These are phyloP conservation scores for Populus hybrid DNA, from an alignment of 441 rosid species.

Conservation along the genomic window DNA sequence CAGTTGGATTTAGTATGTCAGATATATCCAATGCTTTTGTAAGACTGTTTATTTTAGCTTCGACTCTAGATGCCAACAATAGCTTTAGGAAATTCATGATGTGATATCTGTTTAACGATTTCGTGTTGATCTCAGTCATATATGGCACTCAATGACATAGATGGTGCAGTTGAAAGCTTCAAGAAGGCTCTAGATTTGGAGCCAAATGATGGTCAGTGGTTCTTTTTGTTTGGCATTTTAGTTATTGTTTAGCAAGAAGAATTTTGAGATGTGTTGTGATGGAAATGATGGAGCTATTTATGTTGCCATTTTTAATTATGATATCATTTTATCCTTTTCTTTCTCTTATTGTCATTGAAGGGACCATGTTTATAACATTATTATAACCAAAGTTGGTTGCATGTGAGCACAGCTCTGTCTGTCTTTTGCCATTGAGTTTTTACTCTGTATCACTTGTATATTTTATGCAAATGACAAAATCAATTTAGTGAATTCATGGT, in stretches of 20 bases:
- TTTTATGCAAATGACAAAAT: neutral
- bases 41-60: neutral
- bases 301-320: neutral
- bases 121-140: conserved; percentile 25
- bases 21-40: neutral
- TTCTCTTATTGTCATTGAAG: neutral
- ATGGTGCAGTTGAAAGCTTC: conserved; percentile 47
- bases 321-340: neutral
- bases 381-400: neutral
- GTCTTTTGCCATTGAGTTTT: neutral
- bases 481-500: too few relatives aligned
- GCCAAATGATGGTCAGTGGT: conserved; percentile 41
- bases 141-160: conserved; percentile 39
- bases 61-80: neutral
- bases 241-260: neutral
- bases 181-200: conserved; percentile 41
- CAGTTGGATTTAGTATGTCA: too few relatives aligned
- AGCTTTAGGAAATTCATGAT: neutral
- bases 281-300: neutral
- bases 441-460: neutral
- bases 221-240: neutral
- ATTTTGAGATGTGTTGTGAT: neutral
- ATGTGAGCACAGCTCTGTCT: neutral
- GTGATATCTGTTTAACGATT: neutral
- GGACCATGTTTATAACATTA: neutral